Conservation (phyloP, 2,329 filamentous ascomycete genomes). For the Sclerotinia sclerotiorum region DNA sequence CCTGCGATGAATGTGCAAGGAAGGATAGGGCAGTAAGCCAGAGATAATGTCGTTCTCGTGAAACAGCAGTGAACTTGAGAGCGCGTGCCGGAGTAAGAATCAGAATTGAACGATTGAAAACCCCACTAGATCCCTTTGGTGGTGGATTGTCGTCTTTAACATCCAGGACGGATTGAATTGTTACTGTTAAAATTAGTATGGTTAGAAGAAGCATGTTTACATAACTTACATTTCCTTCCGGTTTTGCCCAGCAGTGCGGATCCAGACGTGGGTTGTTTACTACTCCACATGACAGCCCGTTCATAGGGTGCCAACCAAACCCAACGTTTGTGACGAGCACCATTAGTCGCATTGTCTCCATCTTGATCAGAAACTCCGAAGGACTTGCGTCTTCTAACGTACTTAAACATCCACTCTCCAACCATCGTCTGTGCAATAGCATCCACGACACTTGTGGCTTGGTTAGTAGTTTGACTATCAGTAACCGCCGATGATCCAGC, state of each 20-base stretch:
- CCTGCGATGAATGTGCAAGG: constrained; percentile 83
- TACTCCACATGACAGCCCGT: constrained; percentile 94
- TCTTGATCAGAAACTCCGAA: constrained; percentile 75
- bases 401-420: constrained; percentile 95
- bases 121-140: constrained; percentile 63
- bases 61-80: constrained; percentile 87
- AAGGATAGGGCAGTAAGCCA: constrained; percentile 96
- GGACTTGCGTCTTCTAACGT: constrained; percentile 82
- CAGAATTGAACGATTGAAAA: constrained; percentile 91
- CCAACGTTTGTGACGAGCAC: constrained; percentile 88
- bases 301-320: constrained; percentile 98
- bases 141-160: constrained; percentile 90
- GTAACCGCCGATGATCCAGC: constrained; percentile 16
- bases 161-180: constrained; percentile 93
- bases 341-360: constrained; percentile 63
- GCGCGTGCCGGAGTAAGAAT: constrained; percentile 92
- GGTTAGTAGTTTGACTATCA: constrained; percentile 43
- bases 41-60: constrained; percentile 83
- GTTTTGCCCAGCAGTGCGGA: constrained; percentile 89
- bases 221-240: constrained; percentile 82
- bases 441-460: constrained; percentile 82
- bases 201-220: constrained; percentile 22
- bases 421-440: constrained; percentile 98
- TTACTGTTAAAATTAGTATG: constrained; percentile 58
- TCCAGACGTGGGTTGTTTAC: constrained; percentile 89